A percentile compares a stretch with the other conserved stretches of the same genome.
Conservation (phyloP, 441 rosid species). For the Populus hybrid region DNA sequence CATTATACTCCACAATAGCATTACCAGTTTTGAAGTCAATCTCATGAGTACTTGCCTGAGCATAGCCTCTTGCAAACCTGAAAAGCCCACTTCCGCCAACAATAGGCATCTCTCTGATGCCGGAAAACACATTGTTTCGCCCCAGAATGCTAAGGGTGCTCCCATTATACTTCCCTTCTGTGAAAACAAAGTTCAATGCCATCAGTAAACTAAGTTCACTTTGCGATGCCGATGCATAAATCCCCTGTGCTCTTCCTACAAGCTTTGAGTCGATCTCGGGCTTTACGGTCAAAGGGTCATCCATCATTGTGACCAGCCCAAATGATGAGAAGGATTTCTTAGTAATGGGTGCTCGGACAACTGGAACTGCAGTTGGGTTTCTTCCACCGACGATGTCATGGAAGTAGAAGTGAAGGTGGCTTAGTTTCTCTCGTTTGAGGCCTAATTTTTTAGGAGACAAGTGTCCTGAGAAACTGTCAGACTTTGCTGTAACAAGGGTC, state of each 20-base stretch:
- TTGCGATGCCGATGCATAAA: conserved; percentile 35
- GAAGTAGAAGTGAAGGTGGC: conserved; percentile 49
- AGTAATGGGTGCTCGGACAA: conserved; percentile 26
- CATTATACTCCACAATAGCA: conserved; percentile 41
- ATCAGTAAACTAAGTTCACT: conserved; percentile 27
- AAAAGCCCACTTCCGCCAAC: conserved; percentile 39
- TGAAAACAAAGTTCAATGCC: conserved; percentile 39
- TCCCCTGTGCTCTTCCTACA: conserved; percentile 47
- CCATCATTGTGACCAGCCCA: conserved; percentile 33
- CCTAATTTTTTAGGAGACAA: conserved; percentile 22
- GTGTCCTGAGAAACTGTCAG: conserved; percentile 19
- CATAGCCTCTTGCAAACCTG: conserved; percentile 42
- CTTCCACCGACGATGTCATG: conserved; percentile 34
- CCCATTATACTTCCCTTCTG: conserved; percentile 40
- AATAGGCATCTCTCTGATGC: conserved; percentile 41
- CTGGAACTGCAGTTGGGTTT: conserved; percentile 30
- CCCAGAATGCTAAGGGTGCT: conserved; percentile 43
- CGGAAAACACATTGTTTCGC: conserved; percentile 24
- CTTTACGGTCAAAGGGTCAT: conserved; percentile 38
- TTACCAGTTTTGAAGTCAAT: conserved; percentile 18
- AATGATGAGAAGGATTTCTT: conserved; percentile 22
- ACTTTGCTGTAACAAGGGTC: background rate
- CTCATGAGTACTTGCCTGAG: conserved; percentile 29
- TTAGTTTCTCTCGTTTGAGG: conserved; percentile 31
- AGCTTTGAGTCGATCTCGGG: conserved; percentile 32